Conservation (phyloP, 2,329 filamentous ascomycete species). For the Biscogniauxia marginata region DNA sequence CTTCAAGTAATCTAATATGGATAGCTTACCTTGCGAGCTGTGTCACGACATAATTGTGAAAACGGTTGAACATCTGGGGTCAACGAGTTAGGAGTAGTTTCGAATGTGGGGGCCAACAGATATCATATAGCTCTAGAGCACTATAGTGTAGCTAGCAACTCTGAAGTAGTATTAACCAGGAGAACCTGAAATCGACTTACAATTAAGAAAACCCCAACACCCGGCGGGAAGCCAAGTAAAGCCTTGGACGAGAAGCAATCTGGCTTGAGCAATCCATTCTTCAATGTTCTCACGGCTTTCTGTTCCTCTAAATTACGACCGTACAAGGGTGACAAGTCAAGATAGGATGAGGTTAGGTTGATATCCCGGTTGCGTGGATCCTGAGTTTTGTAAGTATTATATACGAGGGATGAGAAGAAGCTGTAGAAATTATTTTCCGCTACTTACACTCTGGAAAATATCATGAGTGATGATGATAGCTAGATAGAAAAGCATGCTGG, state of each 20-base stretch:
- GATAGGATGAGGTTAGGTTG: constrained; percentile 63
- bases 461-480: constrained; percentile 54
- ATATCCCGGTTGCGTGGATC: constrained; percentile 37
- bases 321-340: constrained; percentile 31
- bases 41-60: constrained; percentile 82
- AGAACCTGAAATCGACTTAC: constrained; percentile 16
- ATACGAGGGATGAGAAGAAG: neutral
- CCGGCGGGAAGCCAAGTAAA: constrained; percentile 67
- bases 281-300: neutral
- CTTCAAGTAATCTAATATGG: neutral
- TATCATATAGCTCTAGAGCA: too few relatives aligned
- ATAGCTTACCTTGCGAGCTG: constrained; percentile 57
- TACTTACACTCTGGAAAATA: constrained; percentile 39
- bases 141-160: too few relatives aligned
- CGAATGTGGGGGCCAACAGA: neutral
- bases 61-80: constrained; percentile 66
- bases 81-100: constrained; percentile 9
- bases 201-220: constrained; percentile 67
- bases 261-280: constrained; percentile 61
- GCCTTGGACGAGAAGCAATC: constrained; percentile 70
- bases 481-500: constrained; percentile 46
- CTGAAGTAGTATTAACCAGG: neutral
- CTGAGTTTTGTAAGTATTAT: constrained; percentile 4
- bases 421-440: neutral
- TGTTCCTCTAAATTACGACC: neutral